Percentiles rank a stretch among this genome's conserved stretches.
Evolutionary conservation across 495 filamentous ascomycete species (phyloP).

Genomic region (Sphaerosporella brunnea): DNA sequence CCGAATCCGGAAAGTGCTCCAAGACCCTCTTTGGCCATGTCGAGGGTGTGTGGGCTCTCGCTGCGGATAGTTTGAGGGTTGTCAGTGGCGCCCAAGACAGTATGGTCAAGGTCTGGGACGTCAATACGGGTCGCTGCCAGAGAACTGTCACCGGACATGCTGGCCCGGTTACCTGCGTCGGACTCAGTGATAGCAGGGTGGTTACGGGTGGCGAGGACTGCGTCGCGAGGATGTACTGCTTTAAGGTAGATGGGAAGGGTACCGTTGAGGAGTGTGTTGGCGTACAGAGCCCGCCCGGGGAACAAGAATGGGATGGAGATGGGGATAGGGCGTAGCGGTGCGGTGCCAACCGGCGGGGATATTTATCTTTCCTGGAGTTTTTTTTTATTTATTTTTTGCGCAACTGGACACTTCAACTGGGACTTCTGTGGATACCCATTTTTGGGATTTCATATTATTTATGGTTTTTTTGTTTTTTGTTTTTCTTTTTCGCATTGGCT

Average conservation of each 20-base stretch:
- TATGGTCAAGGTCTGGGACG: constrained; percentile 95
- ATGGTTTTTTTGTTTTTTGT: too few species aligned
- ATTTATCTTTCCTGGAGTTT: too few species aligned
- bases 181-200: constrained; percentile 70
- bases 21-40: constrained; percentile 92
- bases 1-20: constrained; percentile 58
- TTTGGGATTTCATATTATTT: too few species aligned
- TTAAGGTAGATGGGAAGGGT: constrained; percentile 36
- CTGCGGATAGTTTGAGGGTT: constrained; percentile 74
- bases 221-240: constrained; percentile 73
- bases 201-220: constrained; percentile 85
- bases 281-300: too few species aligned
- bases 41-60: constrained; percentile 88
- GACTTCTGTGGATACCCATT: too few species aligned
- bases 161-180: constrained; percentile 81
- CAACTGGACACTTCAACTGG: too few species aligned
- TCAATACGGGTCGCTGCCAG: constrained; percentile 74
- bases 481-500: too few species aligned
- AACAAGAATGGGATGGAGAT: too few species aligned
- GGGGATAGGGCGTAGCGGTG: too few species aligned
- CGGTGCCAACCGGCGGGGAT: too few species aligned
- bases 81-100: constrained; percentile 81
- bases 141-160: constrained; percentile 77
- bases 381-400: too few species aligned
- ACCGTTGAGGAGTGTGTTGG: background rate